Evolutionary conservation across 2,329 filamentous ascomycete species (phyloP).

Genomic region (Dactylonectria estremocensis): DNA sequence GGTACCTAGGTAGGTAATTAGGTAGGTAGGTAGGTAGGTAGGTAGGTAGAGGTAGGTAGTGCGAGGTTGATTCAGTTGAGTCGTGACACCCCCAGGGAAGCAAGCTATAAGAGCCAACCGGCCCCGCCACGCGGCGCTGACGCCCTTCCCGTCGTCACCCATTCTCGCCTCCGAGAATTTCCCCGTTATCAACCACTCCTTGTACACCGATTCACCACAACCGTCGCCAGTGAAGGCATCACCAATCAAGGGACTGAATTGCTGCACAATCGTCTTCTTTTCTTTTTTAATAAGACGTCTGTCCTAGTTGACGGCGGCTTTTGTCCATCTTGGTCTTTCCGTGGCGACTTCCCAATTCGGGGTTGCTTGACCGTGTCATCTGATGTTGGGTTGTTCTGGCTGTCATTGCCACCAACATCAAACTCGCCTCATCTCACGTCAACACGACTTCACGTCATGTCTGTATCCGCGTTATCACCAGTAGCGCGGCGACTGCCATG

Average conservation of each 20-base stretch:
- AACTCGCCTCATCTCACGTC: not conserved
- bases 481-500: slow-evolving; percentile 33
- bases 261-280: not conserved
- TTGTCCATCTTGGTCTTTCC: not conserved
- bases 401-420: not conserved
- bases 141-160: not conserved
- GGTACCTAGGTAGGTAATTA: too few relatives aligned
- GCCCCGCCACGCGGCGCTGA: slow-evolving; percentile 7
- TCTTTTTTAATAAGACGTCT: not conserved
- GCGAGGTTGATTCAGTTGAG: too few relatives aligned
- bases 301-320: not conserved
- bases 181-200: slow-evolving; percentile 21
- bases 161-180: slow-evolving; percentile 26
- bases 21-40: too few relatives aligned
- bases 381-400: not conserved
- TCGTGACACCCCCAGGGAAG: too few relatives aligned
- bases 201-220: not conserved
- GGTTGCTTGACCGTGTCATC: not conserved
- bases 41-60: too few relatives aligned
- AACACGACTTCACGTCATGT: slow-evolving; percentile 9
- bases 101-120: slow-evolving; percentile 1
- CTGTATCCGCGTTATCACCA: slow-evolving; percentile 40
- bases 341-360: not conserved
- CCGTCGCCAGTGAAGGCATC: slow-evolving; percentile 9
- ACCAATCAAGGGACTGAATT: not conserved